Evolutionary conservation across 495 filamentous ascomycete genomes (phyloP), one percentile per base, ranked within the genome.

Genomic region (Penicillium waksmanii): DNA sequence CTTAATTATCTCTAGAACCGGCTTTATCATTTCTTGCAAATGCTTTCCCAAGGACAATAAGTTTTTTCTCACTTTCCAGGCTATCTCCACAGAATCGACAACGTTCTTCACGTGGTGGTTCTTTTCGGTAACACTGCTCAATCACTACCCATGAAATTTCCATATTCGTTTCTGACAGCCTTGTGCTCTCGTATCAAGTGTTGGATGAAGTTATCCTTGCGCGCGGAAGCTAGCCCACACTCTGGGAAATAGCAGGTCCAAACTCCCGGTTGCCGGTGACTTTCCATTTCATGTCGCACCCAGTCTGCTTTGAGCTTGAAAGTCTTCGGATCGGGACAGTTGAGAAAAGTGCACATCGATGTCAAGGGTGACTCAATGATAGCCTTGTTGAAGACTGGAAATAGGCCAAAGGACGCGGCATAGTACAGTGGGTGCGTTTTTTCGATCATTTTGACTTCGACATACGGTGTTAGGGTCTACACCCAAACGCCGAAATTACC

Each of bases 371-470:
- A 60, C 19, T 18, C 50, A 2, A 69, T 56, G 18, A 69, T 60
- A 21, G 62, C 55, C 21, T 64, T 56, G 35, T 64, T 56, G 35
- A 69, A 56, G 6, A 69, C 66, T 27, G 64, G 53, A 9, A 48
- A 21, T 61, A 69, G 62, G 0, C 66, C 66, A 48, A 64, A 69
- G 1, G 66, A 69, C 11, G 61, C 56, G 3, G 66, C 66, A 38
- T 69, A 70, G 42, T 70, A 70, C 4, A 70, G 49, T 3, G 67
- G 67, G 12, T 70, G 59, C 0, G 67, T 67, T 9, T 12, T 52
- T 15, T 67, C 59, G 40, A 70, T 67, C 15, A 13, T 13, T 17
- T n/a, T 1, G 15, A 17, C 38, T 5, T 42, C 38, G 38, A 42
- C 15, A 42, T 42, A 9, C 4, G 38, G 38, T 13, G 38, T 13